Percentiles rank a stretch among this genome's conserved stretches.
Evolutionary conservation across 2,329 filamentous ascomycete genomes (phyloP).

Genomic region (Alternaria brassicicola): DNA sequence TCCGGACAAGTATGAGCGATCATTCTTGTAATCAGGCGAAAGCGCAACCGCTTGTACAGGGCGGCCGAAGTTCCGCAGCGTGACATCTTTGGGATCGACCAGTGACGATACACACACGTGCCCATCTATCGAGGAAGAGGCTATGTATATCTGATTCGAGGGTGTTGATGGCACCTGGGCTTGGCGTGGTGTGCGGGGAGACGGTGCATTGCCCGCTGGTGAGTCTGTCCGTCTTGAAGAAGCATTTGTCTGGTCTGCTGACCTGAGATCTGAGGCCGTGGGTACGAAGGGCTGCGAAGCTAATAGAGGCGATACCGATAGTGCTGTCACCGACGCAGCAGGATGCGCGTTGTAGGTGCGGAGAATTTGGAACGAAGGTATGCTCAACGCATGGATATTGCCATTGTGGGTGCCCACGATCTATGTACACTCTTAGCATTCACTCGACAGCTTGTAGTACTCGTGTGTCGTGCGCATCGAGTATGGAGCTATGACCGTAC

Average conservation of each 20-base stretch:
- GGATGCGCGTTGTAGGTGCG: constrained; percentile 87
- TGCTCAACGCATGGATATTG: constrained; percentile 86
- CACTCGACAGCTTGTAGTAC: constrained; percentile 68
- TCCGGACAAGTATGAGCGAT: constrained; percentile 87
- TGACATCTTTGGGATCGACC: constrained; percentile 85
- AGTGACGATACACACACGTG: constrained; percentile 92
- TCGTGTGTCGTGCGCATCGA: constrained; percentile 10
- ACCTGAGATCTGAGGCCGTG: constrained; percentile 25
- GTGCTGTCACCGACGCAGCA: constrained; percentile 83
- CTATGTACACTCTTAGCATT: constrained; percentile 55
- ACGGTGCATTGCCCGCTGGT: constrained; percentile 48
- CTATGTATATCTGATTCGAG: constrained; percentile 91
- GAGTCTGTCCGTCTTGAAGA: constrained; percentile 47
- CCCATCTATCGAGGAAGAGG: constrained; percentile 91
- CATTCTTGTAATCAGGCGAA: constrained; percentile 92
- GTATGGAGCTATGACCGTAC: constrained; percentile 56
- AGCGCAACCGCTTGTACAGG: constrained; percentile 90
- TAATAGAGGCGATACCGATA: constrained; percentile 86
- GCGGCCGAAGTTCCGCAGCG: constrained; percentile 88
- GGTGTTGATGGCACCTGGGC: constrained; percentile 71
- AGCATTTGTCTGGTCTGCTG: constrained; percentile 44
- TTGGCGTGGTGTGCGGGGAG: constrained; percentile 62
- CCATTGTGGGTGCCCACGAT: constrained; percentile 95
- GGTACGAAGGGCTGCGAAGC: constrained; percentile 58
- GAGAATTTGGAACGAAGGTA: constrained; percentile 80